Evolutionary conservation across 192 early-diverging fungal species (phyloP).

Genomic region (Podila horticola): DNA sequence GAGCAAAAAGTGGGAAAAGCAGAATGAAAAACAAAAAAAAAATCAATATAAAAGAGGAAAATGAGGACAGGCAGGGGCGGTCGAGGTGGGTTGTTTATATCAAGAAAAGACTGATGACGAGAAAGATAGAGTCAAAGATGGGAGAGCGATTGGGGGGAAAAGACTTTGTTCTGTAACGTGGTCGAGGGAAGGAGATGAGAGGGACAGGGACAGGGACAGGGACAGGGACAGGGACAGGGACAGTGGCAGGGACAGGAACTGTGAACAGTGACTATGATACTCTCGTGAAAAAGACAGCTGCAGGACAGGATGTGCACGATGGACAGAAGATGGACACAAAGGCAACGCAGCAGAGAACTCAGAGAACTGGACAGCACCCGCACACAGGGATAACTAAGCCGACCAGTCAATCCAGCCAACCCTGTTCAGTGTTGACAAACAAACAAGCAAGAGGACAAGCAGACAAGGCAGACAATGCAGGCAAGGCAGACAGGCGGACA

Average conservation of each 20-base stretch:
- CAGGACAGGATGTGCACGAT: no score
- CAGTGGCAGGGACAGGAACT: no score
- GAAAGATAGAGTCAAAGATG: constrained; percentile 3
- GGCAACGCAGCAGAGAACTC: no score
- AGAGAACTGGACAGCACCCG: no score
- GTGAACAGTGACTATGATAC: neutral
- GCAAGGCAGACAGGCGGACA: no score
- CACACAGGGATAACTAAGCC: no score
- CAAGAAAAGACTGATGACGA: neutral
- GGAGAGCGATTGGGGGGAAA: neutral
- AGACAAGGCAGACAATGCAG: no score
- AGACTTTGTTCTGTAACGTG: no score
- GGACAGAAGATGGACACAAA: no score
- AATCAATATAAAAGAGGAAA: neutral
- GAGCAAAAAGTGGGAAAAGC: neutral
- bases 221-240: neutral
- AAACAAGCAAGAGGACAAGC: no score
- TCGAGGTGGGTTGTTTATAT: neutral
- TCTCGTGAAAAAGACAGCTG: neutral
- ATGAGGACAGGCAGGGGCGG: neutral
- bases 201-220: neutral
- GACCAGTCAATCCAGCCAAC: no score
- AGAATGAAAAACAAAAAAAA: neutral
- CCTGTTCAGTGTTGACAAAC: no score
- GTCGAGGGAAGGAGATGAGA: neutral